These are phyloP conservation scores for Aspergillus fumigatiaffinis DNA, from an alignment of 2,329 filamentous ascomycete species.

Conservation along the genomic window DNA sequence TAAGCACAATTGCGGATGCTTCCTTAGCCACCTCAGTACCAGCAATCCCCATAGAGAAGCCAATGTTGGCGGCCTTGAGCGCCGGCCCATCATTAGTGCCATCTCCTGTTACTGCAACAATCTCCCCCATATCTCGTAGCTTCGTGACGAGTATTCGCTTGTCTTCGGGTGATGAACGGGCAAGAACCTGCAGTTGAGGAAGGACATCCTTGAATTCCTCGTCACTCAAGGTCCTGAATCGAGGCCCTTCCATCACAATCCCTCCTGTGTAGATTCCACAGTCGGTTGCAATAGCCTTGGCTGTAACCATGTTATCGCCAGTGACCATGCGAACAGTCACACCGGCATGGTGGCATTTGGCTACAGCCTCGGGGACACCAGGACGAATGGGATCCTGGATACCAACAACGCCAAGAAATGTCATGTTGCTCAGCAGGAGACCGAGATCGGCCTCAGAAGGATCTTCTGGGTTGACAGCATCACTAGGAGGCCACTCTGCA, in stretches of 20 bases:
- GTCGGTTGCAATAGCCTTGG: conserved; percentile 67
- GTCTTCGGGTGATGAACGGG: conserved; percentile 63
- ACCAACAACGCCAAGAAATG: conserved; percentile 68
- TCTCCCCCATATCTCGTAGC: conserved; percentile 59
- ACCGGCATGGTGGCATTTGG: conserved; percentile 63
- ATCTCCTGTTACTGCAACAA: conserved; percentile 61
- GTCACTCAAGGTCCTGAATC: conserved; percentile 59
- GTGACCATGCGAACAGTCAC: conserved; percentile 73
- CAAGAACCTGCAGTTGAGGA: conserved; percentile 59
- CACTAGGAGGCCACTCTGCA: conserved; percentile 61
- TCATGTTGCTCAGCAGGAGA: conserved; percentile 67
- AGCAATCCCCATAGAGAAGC: conserved; percentile 65
- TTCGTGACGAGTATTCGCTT: conserved; percentile 61
- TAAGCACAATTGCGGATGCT: conserved; percentile 63
- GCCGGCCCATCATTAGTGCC: conserved; percentile 65
- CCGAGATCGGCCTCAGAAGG: conserved; percentile 61
- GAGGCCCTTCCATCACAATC: conserved; percentile 65
- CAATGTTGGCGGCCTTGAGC: conserved; percentile 62
- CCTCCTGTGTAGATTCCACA: conserved; percentile 64
- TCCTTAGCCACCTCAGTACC: conserved; percentile 67
- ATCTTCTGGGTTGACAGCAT: conserved; percentile 55
- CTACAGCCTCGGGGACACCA: conserved; percentile 65
- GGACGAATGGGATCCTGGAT: conserved; percentile 72
- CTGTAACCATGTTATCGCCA: conserved; percentile 67
- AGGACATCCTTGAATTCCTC: conserved; percentile 57